Conservation (phyloP, 2,329 filamentous ascomycete genomes). For the Aspergillus felis region DNA sequence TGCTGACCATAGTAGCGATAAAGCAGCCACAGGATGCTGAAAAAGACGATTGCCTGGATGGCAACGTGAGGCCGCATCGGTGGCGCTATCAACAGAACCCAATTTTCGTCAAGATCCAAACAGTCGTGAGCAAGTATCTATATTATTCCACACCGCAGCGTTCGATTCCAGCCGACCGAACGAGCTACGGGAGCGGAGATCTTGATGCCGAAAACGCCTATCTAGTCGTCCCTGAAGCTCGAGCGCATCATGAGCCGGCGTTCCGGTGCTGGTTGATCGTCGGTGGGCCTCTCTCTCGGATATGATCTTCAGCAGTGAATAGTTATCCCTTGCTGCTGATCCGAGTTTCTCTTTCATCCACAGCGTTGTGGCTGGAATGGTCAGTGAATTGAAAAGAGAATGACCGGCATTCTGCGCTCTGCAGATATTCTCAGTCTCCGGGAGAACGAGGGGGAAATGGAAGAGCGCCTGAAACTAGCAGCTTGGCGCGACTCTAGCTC, state of each 20-base stretch:
- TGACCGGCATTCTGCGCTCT: neutral
- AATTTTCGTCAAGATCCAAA: neutral
- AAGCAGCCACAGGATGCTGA: neutral
- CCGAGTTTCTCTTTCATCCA: neutral
- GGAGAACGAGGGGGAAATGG: neutral
- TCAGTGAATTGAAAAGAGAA: neutral
- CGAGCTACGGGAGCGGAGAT: neutral
- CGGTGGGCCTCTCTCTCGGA: neutral
- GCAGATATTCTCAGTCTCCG: too few relatives aligned
- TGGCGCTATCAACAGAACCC: conserved; percentile 17
- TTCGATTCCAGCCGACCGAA: neutral
- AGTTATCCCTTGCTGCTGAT: neutral
- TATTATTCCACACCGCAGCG: neutral
- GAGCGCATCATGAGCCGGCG: neutral
- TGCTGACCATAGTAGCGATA: neutral
- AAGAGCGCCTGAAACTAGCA: neutral
- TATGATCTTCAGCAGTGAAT: neutral
- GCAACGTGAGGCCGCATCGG: neutral
- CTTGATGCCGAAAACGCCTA: neutral
- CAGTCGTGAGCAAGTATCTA: neutral
- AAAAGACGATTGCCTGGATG: neutral
- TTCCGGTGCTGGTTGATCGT: neutral
- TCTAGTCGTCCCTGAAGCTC: neutral
- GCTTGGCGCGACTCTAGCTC: neutral
- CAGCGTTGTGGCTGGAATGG: neutral